Conservation (phyloP, 768 basidiomycete species). For the Mycena belliarum region DNA sequence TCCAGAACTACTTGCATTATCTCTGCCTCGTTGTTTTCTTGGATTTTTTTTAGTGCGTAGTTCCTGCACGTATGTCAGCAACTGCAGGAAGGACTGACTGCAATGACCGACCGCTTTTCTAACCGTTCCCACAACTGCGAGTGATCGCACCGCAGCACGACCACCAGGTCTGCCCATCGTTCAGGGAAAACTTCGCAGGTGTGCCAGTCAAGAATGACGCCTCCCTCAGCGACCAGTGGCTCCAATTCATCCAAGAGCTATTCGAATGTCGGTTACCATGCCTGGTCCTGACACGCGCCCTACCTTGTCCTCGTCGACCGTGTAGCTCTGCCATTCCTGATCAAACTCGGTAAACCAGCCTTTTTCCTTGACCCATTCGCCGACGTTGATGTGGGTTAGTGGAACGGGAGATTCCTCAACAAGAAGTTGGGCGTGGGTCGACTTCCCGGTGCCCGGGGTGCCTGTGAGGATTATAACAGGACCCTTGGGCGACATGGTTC, state of each 20-base stretch:
- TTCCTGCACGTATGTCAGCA: slow-evolving; percentile 46
- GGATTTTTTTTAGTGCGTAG: slow-evolving; percentile 90
- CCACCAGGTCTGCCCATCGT: slow-evolving; percentile 93
- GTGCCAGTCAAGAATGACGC: slow-evolving; percentile 92
- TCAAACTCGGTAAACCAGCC: slow-evolving; percentile 84
- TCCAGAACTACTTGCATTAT: slow-evolving; percentile 93
- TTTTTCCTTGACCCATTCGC: slow-evolving; percentile 85
- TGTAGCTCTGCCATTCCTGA: slow-evolving; percentile 93
- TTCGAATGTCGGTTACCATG: slow-evolving; percentile 10
- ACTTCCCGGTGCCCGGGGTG: slow-evolving; percentile 95
- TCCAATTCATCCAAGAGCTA: slow-evolving; percentile 91
- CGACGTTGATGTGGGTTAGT: slow-evolving; percentile 83
- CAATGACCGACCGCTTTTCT: slow-evolving; percentile 71
- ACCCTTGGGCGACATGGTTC: slow-evolving; percentile 20
- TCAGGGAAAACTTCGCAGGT: slow-evolving; percentile 93
- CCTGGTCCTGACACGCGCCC: slow-evolving; percentile 22
- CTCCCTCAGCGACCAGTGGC: slow-evolving; percentile 64
- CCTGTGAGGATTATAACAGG: slow-evolving; percentile 87
- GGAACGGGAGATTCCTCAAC: slow-evolving; percentile 68
- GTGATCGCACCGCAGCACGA: slow-evolving; percentile 90
- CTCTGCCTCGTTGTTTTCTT: slow-evolving; percentile 98
- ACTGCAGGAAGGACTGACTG: slow-evolving; percentile 1
- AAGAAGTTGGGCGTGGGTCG: slow-evolving; percentile 88
- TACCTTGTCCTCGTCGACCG: slow-evolving; percentile 96
- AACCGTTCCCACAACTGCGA: slow-evolving; percentile 85